phyloP scores from a whole-genome alignment of 352 stramenopile species.

The Phytophthora hybrid region DNA sequence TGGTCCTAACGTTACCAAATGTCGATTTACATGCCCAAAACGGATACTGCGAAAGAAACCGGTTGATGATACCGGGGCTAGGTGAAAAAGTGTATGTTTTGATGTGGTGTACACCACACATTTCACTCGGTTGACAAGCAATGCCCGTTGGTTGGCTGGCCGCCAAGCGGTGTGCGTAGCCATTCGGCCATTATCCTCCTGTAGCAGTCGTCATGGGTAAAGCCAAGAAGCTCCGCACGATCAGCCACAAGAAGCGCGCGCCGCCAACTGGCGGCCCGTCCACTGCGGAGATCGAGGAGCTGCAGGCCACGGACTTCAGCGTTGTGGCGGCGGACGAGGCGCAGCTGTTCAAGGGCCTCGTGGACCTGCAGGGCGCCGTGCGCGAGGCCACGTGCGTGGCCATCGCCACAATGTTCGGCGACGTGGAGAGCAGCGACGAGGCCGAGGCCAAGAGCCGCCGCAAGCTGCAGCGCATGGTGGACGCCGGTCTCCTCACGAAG shows the following conservation, averaged over 20 bases:
- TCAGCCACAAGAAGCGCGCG: conserved; percentile 84
- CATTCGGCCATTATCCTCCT: conserved; percentile 20
- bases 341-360: conserved; percentile 78
- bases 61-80: no score
- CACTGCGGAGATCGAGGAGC: conserved; percentile 65
- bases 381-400: conserved; percentile 88
- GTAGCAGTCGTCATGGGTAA: conserved; percentile 67
- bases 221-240: conserved; percentile 87
- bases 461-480: conserved; percentile 83
- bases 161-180: conserved; percentile 18
- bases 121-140: conserved; percentile 17
- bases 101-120: background rate
- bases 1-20: no score
- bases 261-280: conserved; percentile 69
- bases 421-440: conserved; percentile 60
- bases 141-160: conserved; percentile 35
- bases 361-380: conserved; percentile 80
- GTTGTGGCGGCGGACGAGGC: conserved; percentile 62
- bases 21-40: no score
- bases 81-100: no score
- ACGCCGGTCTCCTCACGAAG: conserved; percentile 80
- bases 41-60: no score
- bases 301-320: conserved; percentile 52
- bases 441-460: conserved; percentile 59
- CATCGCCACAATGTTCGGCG: conserved; percentile 85